These are phyloP conservation scores for Ustilago bromivora DNA, from an alignment of 1,284 basidiomycete genomes.

Conservation along the genomic window DNA sequence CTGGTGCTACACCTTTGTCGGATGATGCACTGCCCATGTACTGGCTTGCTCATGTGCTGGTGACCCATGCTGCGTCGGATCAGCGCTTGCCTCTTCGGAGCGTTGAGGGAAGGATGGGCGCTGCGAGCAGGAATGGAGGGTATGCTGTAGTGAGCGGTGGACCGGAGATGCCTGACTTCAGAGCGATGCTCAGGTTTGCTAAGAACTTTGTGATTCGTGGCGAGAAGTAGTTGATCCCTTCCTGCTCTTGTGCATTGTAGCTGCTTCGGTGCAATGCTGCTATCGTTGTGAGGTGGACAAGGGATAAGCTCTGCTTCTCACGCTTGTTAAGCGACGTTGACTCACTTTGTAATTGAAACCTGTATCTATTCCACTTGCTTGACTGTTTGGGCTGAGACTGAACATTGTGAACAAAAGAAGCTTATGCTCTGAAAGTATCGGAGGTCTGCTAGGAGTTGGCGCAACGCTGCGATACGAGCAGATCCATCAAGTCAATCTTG, in stretches of 20 bases:
- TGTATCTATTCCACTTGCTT: background rate
- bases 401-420: too few species aligned
- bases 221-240: slow-evolving; percentile 27
- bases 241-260: background rate
- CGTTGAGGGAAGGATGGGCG: slow-evolving; percentile 31
- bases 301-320: background rate
- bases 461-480: too few species aligned
- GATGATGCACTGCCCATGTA: slow-evolving; percentile 63
- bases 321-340: slow-evolving; percentile 8
- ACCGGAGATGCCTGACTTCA: slow-evolving; percentile 51
- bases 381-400: background rate
- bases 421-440: too few species aligned
- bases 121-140: slow-evolving; percentile 23
- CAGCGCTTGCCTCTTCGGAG: slow-evolving; percentile 46
- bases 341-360: slow-evolving; percentile 24
- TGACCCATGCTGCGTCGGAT: slow-evolving; percentile 55
- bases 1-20: slow-evolving; percentile 58
- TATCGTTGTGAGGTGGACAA: background rate
- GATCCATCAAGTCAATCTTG: background rate
- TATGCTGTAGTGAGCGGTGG: slow-evolving; percentile 27
- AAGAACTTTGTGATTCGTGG: slow-evolving; percentile 58
- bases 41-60: slow-evolving; percentile 60
- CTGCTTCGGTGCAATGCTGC: background rate
- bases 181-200: slow-evolving; percentile 58
- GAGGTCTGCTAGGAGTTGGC: too few species aligned